Evolutionary conservation across 192 early-diverging fungal genomes (phyloP).

Genomic region (Backusella parvicylindrica): DNA sequence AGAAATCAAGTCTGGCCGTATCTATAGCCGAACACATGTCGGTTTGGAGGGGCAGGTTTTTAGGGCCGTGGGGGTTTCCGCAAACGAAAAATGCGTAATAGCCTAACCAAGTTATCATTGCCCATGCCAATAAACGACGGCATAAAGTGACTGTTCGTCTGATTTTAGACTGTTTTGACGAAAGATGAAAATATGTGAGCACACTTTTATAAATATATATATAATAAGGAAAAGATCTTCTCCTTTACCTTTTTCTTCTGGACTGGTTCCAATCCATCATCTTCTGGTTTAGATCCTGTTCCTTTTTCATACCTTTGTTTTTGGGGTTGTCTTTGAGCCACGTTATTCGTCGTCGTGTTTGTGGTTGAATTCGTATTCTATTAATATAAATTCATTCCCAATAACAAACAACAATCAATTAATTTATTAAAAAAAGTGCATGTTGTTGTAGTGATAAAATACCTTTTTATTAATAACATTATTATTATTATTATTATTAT

Average conservation of each 20-base stretch:
- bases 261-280: too few species aligned
- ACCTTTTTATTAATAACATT: background rate
- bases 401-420: background rate
- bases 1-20: background rate
- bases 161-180: background rate
- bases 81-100: background rate
- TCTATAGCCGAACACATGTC: background rate
- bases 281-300: background rate
- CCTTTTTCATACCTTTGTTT: too few species aligned
- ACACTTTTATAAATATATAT: too few species aligned
- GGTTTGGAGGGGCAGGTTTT: background rate
- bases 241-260: background rate
- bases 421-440: background rate
- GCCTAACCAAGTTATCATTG: background rate
- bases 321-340: background rate
- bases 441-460: background rate
- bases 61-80: background rate
- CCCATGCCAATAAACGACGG: background rate
- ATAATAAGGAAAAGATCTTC: too few species aligned
- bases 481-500: background rate
- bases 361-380: background rate
- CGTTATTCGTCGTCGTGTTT: too few species aligned
- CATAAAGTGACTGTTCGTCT: background rate
- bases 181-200: too few species aligned
- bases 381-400: background rate